These are phyloP conservation scores for Rusavskia elegans DNA, from an alignment of 495 filamentous ascomycete genomes.

Conservation along the genomic window DNA sequence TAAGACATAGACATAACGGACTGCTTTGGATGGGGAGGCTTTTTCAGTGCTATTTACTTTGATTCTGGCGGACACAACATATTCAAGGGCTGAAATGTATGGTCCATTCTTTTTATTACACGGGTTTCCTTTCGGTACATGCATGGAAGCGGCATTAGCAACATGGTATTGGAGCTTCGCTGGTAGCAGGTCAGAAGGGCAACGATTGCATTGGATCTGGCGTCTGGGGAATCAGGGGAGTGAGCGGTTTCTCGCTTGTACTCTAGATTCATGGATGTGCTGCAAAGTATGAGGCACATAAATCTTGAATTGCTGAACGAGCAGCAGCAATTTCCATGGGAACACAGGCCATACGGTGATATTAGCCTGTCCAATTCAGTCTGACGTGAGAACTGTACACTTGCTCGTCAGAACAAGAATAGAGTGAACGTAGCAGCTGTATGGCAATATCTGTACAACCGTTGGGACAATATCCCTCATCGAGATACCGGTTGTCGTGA, in stretches of 20 bases:
- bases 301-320: background rate
- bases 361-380: too few species aligned
- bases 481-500: too few species aligned
- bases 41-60: background rate
- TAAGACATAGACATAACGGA: background rate
- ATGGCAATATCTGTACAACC: too few species aligned
- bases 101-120: slow-evolving; percentile 1
- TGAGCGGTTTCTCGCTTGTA: too few species aligned
- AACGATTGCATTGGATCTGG: background rate
- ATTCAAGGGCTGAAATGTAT: slow-evolving; percentile 21
- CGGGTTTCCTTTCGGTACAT: background rate
- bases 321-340: background rate
- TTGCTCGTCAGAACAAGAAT: too few species aligned
- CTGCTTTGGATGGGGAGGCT: background rate
- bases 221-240: background rate
- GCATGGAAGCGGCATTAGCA: background rate
- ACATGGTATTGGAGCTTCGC: too few species aligned
- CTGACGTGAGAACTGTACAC: too few species aligned
- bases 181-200: background rate
- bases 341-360: too few species aligned
- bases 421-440: too few species aligned
- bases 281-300: background rate
- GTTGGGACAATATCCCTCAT: too few species aligned
- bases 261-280: background rate
- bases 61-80: slow-evolving; percentile 5